Base-by-base conservation (phyloP, 805 yeast genomes). In the Ogataea paradorogensis region DNA sequence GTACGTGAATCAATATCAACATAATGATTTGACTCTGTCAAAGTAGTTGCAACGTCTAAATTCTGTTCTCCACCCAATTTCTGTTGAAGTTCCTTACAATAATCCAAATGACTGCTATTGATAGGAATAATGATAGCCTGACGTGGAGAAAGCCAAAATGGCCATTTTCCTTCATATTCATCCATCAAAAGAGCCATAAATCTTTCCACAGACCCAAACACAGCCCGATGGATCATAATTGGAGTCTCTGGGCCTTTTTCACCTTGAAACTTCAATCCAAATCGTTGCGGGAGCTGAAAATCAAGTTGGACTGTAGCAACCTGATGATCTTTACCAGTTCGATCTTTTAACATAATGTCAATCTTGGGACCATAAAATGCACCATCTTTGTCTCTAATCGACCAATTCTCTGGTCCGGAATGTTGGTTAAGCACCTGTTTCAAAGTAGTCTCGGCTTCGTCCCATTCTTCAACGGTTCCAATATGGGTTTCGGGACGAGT, bases 351-450 rank as follows among this genome's bases (percentile, higher is more conserved):
- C 38, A 86, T 68, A 30, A 93, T 74, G 61, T 93, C 99, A 45
- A 93, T 88, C 58, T 91, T 91, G 21, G 99, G 99, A 0, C 99
- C 99, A 65, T 93, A 93, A 56, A 84, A 84, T 1, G 93, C 99
- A 24, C 99, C 99, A 61, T 93, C 99, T n/a, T 95, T 96, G 46
- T 80, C 86, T 49, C 89, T 80, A 7, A 86, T 52, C 13, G 72
- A 58, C 95, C 96, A 90, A 5, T 66, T 59, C 4, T 38, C 43
- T 29, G 70, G 65, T 1, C 80, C 80, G 9, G 72, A 63, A 10
- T 67, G 66, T 9, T 61, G 52, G 36, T 82, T 68, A 33, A 93
- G 62, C 1, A 86, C 90, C 1, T 59, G 53, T 21, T 72, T 72
- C 43, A 93, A 68, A 38, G 78, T 78, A 6, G 50, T 28, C 58